A percentile compares a stretch with the other conserved stretches of the same genome.
Evolutionary conservation across 106 monocot genomes (phyloP).

Genomic region (Vanilla planifolia): DNA sequence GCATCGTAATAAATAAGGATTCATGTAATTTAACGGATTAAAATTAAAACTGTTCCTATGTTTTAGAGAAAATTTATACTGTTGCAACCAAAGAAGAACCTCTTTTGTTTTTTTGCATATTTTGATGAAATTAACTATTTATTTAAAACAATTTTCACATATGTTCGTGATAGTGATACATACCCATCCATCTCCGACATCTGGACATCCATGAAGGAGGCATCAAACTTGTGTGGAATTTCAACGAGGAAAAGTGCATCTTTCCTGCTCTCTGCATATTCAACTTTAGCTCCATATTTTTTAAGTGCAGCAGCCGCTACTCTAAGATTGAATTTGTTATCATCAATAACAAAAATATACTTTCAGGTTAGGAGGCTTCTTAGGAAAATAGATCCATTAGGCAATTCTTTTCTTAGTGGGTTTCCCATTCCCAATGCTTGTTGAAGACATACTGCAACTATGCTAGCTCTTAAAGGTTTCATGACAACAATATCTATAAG

Average conservation of each 20-base stretch:
- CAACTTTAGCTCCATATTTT: conserved; percentile 85
- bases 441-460: conserved; percentile 69
- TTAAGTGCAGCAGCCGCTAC: conserved; percentile 84
- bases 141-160: neutral
- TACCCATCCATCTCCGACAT: conserved; percentile 99
- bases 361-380: conserved; percentile 56
- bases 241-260: conserved; percentile 76
- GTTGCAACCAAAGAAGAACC: too few species aligned
- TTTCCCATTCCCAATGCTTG: conserved; percentile 44
- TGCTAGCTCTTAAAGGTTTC: conserved; percentile 84
- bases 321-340: conserved; percentile 86
- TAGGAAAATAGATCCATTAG: conserved; percentile 40
- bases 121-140: too few species aligned
- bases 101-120: too few species aligned
- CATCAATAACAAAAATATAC: conserved; percentile 93
- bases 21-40: too few species aligned
- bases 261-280: conserved; percentile 83
- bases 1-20: too few species aligned
- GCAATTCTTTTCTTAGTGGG: conserved; percentile 30
- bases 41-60: too few species aligned
- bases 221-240: conserved; percentile 78
- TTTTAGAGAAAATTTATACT: too few species aligned
- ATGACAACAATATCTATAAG: conserved; percentile 43
- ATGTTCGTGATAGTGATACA: neutral
- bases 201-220: conserved; percentile 99